Conservation (phyloP, 371 early-diverging fungal species). For the Mortierella polycephala region DNA sequence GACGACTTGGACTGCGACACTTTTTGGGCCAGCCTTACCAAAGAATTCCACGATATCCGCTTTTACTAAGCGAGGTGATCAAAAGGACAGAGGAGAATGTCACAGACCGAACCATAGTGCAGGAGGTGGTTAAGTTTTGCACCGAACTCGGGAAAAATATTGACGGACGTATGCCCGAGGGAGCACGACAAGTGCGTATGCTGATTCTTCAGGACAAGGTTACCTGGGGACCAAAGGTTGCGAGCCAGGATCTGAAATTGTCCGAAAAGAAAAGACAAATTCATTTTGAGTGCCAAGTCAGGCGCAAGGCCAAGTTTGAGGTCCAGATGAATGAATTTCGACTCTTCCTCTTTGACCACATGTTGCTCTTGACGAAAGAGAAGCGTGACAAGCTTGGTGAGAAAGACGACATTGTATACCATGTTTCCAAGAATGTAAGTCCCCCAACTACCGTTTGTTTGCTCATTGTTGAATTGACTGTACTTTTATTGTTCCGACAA, state of each 20-base stretch:
- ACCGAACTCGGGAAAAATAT: conserved; percentile 76
- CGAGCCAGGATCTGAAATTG: conserved; percentile 75
- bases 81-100: conserved; percentile 84
- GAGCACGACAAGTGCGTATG: conserved; percentile 78
- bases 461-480: background rate
- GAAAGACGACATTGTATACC: conserved; percentile 61
- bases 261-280: conserved; percentile 74
- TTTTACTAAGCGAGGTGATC: conserved; percentile 85
- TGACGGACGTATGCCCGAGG: conserved; percentile 80
- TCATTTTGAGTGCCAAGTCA: conserved; percentile 83
- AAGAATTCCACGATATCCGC: conserved; percentile 88
- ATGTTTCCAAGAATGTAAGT: conserved; percentile 63
- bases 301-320: conserved; percentile 71
- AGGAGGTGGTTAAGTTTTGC: conserved; percentile 71
- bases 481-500: background rate
- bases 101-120: conserved; percentile 74
- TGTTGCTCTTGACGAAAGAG: conserved; percentile 80
- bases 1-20: conserved; percentile 84
- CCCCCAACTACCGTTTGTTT: background rate
- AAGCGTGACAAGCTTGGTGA: conserved; percentile 58
- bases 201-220: conserved; percentile 64
- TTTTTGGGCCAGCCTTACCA: conserved; percentile 90
- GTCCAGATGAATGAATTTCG: conserved; percentile 74
- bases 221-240: conserved; percentile 60
- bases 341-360: conserved; percentile 89